Conservation (phyloP, 2,329 filamentous ascomycete genomes). For the Botrytis medusae region DNA sequence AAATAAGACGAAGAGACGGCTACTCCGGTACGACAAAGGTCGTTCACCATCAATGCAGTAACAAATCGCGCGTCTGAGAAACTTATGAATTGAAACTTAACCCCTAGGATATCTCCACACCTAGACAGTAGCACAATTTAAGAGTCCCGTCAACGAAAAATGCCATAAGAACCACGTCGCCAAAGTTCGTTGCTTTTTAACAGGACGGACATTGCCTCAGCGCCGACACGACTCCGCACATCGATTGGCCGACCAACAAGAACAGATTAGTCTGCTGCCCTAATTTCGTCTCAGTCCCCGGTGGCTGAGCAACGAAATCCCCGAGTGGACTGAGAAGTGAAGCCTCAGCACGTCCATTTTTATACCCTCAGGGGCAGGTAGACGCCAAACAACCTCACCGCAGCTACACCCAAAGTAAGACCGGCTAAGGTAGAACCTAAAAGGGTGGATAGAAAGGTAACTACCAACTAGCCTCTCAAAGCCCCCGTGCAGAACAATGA, state of each 20-base stretch:
- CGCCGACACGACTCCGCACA: slow-evolving; percentile 13
- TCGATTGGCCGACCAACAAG: slow-evolving; percentile 15
- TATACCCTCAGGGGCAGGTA: slow-evolving; percentile 12
- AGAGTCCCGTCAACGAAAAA: slow-evolving; percentile 6
- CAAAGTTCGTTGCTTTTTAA: slow-evolving; percentile 15
- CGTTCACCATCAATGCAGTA: slow-evolving; percentile 18
- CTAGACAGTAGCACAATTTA: slow-evolving; percentile 10
- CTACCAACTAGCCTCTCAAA: slow-evolving; percentile 15
- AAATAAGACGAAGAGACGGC: slow-evolving; percentile 18
- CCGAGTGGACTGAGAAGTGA: slow-evolving; percentile 1
- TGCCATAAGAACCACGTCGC: slow-evolving; percentile 15
- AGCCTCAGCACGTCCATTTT: slow-evolving; percentile 14
- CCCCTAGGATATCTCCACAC: slow-evolving; percentile 8
- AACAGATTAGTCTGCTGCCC: slow-evolving; percentile 12
- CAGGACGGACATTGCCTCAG: slow-evolving; percentile 18
- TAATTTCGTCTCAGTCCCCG: slow-evolving; percentile 19
- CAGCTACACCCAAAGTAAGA: slow-evolving; percentile 3
- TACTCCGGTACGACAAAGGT: slow-evolving; percentile 9
- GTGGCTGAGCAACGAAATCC: slow-evolving; percentile 13
- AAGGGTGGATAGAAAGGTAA: slow-evolving; percentile 16
- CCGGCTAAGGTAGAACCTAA: background rate
- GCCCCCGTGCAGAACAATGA: slow-evolving; percentile 17
- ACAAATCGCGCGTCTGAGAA: slow-evolving; percentile 7
- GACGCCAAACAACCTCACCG: slow-evolving; percentile 12
- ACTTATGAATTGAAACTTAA: slow-evolving; percentile 10